A percentile compares a stretch with the other conserved stretches of the same genome.
Conservation (phyloP, 2,329 filamentous ascomycete genomes). For the Arthrinium puccinioides region DNA sequence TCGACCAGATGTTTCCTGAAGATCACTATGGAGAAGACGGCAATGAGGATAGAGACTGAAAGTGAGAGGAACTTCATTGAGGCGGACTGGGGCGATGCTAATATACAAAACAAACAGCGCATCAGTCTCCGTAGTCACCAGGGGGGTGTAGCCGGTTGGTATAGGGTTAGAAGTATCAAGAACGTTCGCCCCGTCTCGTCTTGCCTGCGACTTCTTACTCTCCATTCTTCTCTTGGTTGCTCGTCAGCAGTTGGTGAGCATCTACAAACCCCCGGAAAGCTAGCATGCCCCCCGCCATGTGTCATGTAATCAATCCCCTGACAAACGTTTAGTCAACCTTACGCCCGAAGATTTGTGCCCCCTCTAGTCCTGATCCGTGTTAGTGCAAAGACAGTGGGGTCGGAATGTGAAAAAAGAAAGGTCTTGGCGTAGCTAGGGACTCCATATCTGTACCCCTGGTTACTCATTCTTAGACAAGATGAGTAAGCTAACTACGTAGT, state of each 20-base stretch:
- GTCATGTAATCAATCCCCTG: slow-evolving; percentile 2
- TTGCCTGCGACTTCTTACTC: not conserved
- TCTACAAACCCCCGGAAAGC: no score
- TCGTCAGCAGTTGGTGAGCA: slow-evolving; percentile 4
- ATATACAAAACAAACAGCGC: no score
- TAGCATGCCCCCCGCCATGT: not conserved
- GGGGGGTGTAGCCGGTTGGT: not conserved
- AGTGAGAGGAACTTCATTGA: slow-evolving; percentile 31
- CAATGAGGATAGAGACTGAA: slow-evolving; percentile 29
- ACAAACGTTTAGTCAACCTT: slow-evolving; percentile 3
- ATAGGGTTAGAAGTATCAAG: not conserved
- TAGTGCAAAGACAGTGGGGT: no score
- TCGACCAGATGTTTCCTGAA: slow-evolving; percentile 23
- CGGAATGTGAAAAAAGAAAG: no score
- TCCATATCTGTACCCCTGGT: no score
- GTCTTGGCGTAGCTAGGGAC: no score
- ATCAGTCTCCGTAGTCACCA: no score
- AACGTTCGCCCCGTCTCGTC: slow-evolving; percentile 1
- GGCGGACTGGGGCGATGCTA: slow-evolving; percentile 1
- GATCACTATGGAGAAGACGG: slow-evolving; percentile 26
- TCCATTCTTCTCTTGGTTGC: not conserved
- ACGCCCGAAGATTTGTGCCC: no score
- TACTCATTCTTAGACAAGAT: no score
- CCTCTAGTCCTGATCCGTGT: no score
- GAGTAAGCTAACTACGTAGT: no score